Evolutionary conservation across 768 basidiomycete species (phyloP).

Genomic region (Tephrocybe sp.): DNA sequence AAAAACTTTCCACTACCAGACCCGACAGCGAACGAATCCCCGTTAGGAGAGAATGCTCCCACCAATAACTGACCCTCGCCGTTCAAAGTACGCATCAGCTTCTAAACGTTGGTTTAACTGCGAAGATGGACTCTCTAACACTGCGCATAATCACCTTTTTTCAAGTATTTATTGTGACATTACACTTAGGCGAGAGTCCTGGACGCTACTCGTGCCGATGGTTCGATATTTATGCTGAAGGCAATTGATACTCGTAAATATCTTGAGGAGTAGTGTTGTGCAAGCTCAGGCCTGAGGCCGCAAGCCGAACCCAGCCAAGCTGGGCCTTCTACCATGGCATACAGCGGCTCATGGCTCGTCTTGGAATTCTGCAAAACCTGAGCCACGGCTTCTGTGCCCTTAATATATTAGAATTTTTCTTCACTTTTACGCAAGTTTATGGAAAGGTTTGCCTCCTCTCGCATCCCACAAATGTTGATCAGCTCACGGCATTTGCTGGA

Average conservation of each 20-base stretch:
- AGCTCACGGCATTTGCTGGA: too few species aligned
- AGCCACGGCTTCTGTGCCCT: too few species aligned
- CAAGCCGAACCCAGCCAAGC: too few species aligned
- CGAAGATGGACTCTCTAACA: not conserved
- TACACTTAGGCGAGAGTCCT: not conserved
- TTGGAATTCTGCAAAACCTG: too few species aligned
- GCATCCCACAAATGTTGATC: too few species aligned
- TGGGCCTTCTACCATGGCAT: too few species aligned
- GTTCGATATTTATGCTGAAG: not conserved
- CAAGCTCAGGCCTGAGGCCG: too few species aligned
- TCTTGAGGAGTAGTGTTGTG: too few species aligned
- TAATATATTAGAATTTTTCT: too few species aligned
- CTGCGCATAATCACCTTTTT: not conserved
- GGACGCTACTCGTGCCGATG: not conserved
- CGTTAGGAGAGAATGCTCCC: not conserved
- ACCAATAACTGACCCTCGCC: not conserved
- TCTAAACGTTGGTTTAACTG: not conserved
- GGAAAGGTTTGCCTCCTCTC: too few species aligned
- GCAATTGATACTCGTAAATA: not conserved
- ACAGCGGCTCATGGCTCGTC: too few species aligned
- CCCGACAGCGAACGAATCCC: not conserved
- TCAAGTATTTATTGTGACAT: slow-evolving; percentile 15
- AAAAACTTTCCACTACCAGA: not conserved
- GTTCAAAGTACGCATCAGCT: not conserved
- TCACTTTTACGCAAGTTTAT: too few species aligned